Evolutionary conservation across 2,329 filamentous ascomycete genomes (phyloP).

Genomic region (Trichophyton mentagrophytes): DNA sequence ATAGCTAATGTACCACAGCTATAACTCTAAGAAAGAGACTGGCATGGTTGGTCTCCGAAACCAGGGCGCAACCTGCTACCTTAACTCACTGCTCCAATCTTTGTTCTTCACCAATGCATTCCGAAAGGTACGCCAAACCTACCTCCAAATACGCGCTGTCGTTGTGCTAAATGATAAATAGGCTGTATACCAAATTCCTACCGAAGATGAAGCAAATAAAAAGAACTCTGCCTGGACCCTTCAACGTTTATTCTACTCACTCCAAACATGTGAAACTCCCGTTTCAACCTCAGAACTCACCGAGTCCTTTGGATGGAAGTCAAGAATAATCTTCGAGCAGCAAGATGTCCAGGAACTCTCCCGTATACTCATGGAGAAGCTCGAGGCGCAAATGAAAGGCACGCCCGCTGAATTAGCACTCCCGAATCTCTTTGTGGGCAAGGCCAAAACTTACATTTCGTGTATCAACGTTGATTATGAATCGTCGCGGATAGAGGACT

Average conservation of each 20-base stretch:
- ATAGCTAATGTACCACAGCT: conserved; percentile 41
- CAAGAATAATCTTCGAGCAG: conserved; percentile 93
- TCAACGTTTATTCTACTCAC: conserved; percentile 84
- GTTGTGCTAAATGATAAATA: conserved; percentile 24
- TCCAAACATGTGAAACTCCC: conserved; percentile 73
- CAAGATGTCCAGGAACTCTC: conserved; percentile 97
- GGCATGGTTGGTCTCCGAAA: conserved; percentile 95
- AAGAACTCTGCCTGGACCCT: conserved; percentile 86
- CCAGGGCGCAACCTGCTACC: conserved; percentile 83
- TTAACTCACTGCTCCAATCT: conserved; percentile 74
- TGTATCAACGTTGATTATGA: conserved; percentile 98
- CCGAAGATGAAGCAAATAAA: conserved; percentile 58
- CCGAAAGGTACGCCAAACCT: conserved; percentile 52
- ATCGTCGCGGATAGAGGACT: conserved; percentile 88
- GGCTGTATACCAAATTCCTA: conserved; percentile 96
- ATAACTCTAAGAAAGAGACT: conserved; percentile 98
- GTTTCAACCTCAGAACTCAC: conserved; percentile 89
- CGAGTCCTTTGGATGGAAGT: conserved; percentile 96
- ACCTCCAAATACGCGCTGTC: not conserved
- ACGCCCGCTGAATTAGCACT: conserved; percentile 82
- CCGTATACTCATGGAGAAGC: conserved; percentile 88
- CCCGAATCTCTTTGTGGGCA: conserved; percentile 84
- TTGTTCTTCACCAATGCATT: conserved; percentile 85
- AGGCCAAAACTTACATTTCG: conserved; percentile 96
- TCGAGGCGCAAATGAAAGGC: conserved; percentile 97